Base-by-base conservation (phyloP, 2,329 filamentous ascomycete species). In the Triangularia setosa region DNA sequence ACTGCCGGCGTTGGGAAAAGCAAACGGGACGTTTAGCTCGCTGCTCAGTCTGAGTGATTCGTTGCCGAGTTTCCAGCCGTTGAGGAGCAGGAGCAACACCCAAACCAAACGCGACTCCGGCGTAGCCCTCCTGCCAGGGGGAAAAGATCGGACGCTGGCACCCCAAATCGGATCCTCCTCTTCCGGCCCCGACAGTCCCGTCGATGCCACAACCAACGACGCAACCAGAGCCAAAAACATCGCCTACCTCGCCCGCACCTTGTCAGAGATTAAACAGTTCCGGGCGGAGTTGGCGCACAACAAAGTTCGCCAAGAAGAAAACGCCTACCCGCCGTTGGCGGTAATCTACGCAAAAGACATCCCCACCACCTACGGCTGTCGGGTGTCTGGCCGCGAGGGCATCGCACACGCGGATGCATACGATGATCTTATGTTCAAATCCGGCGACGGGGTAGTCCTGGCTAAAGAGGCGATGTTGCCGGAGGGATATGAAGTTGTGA, bases 361-460 rank as follows among this genome's bases (percentile, higher is more conserved):
- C 0, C 93, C 93, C 0, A 97, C 93, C 0, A 91, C 96, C 0
- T 92, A 88, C 73, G 92, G 90, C 0, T 92, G 91, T 0, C 87
- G 89, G 54, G 92, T 98, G 0, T 79, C 84, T 14, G 86, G 87
- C 1, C 81, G 84, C 3, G 92, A 94, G 61, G 87, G 84, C 0
- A 97, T 97, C 69, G 84, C 87, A 58, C 86, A 87, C 66, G 80
- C 86, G 0, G 92, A 96, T 75, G 89, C 87, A 0, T 97, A 96
- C 74, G 92, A 96, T 69, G 89, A 96, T 70, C 81, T 98, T 2
- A 85, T 92, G 0, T 97, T 97, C 77, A 90, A 90, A 0, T 89
- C 89, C 23, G 93, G 93, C 1, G 93, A 98, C 73, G 94, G 93
- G 0, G 93, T 98, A 0, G 92, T 94, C 62, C 83, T 97, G 6